These are phyloP conservation scores for Verticillium klebahnii DNA, from an alignment of 2,329 filamentous ascomycete genomes.

Conservation along the genomic window DNA sequence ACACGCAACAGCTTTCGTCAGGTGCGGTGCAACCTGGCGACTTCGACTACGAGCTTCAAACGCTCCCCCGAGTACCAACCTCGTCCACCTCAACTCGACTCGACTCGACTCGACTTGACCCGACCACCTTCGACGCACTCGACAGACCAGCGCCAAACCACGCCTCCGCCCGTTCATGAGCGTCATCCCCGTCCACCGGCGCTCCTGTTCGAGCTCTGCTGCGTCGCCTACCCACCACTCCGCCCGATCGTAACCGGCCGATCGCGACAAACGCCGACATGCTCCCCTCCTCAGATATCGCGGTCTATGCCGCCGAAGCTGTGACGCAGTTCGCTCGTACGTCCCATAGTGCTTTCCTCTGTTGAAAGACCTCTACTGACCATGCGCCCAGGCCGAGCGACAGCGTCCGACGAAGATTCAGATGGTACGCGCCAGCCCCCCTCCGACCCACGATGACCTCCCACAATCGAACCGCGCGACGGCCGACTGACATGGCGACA, in stretches of 20 bases:
- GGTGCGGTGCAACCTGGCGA: neutral
- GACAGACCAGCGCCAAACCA: neutral
- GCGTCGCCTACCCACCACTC: conserved; percentile 9
- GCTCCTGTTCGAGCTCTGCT: conserved; percentile 10
- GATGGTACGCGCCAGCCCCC: conserved; percentile 6
- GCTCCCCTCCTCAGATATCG: conserved; percentile 1
- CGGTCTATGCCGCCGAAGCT: neutral
- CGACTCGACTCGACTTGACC: no score
- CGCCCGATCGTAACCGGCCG: conserved; percentile 2
- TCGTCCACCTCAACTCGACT: neutral
- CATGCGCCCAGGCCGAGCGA: neutral
- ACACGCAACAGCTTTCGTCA: neutral
- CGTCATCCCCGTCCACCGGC: conserved; percentile 8
- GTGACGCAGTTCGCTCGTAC: neutral
- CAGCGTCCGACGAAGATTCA: conserved; percentile 3
- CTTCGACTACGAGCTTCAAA: neutral
- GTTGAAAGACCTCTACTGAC: neutral
- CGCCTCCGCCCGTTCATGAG: conserved; percentile 8
- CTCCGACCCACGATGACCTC: conserved; percentile 8
- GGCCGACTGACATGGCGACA: conserved; percentile 7
- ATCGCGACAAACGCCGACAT: neutral
- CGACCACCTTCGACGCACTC: neutral
- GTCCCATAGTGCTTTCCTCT: neutral
- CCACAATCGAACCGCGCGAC: neutral
- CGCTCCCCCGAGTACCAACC: neutral